phyloP scores from a whole-genome alignment of 2,329 filamentous ascomycete genomes.

The Ophiocordyceps camponoti-saundersi region DNA sequence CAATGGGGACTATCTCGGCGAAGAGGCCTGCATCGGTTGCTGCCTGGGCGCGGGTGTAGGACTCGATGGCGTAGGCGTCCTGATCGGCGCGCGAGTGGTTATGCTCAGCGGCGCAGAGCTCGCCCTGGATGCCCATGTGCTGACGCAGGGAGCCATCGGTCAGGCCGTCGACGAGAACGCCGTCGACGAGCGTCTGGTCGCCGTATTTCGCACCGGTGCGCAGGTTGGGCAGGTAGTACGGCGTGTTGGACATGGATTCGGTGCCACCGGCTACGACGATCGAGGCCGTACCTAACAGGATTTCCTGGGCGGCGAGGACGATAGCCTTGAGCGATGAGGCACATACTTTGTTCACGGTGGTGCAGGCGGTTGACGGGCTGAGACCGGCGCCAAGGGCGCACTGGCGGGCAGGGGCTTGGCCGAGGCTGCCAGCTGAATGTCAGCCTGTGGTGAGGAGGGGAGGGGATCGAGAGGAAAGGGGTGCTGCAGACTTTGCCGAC shows the following conservation, averaged over 20 bases:
- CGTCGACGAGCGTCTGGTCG: conserved; percentile 75
- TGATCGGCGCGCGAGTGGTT: conserved; percentile 67
- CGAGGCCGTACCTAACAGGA: conserved; percentile 87
- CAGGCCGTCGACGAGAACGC: conserved; percentile 84
- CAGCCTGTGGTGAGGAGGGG: not conserved
- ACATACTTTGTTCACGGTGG: conserved; percentile 98
- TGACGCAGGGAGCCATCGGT: conserved; percentile 91
- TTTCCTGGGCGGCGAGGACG: conserved; percentile 87
- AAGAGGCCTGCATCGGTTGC: conserved; percentile 73
- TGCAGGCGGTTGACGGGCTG: conserved; percentile 61
- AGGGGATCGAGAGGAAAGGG: not conserved
- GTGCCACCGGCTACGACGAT: conserved; percentile 87
- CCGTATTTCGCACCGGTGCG: conserved; percentile 88
- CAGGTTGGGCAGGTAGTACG: conserved; percentile 83
- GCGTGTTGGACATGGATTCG: conserved; percentile 97
- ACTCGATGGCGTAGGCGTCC: conserved; percentile 89
- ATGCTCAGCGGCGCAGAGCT: conserved; percentile 82
- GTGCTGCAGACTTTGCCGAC: conserved; percentile 61
- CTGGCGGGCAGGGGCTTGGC: conserved; percentile 91
- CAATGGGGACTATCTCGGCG: conserved; percentile 76
- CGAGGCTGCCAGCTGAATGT: conserved; percentile 47
- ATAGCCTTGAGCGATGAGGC: conserved; percentile 89
- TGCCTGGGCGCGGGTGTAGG: conserved; percentile 84
- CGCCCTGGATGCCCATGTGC: conserved; percentile 87
- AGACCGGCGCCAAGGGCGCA: conserved; percentile 83